phyloP scores from a whole-genome alignment of 306 rosid species.

The Clitoria ternatea region DNA sequence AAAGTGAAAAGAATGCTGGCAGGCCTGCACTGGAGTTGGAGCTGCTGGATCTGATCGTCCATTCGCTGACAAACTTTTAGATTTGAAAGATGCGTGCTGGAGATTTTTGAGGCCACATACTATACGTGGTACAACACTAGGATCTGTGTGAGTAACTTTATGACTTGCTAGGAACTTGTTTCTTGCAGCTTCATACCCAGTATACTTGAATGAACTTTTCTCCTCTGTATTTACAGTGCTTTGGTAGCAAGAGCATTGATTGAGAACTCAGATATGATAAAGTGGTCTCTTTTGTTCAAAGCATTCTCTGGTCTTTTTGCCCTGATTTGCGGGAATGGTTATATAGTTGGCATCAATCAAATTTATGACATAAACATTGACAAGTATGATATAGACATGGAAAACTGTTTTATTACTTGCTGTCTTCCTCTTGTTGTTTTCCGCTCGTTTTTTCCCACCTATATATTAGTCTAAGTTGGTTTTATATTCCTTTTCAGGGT shows the following conservation, averaged over 20 bases:
- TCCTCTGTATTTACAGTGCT: constrained; percentile 56
- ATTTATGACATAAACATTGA: constrained; percentile 88
- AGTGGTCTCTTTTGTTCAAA: constrained; percentile 86
- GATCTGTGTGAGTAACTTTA: constrained; percentile 66
- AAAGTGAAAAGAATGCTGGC: constrained; percentile 37
- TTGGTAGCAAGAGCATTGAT: constrained; percentile 88
- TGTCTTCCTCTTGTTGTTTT: background rate
- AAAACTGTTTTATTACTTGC: background rate
- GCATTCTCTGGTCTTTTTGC: constrained; percentile 91
- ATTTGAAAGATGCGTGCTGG: constrained; percentile 92
- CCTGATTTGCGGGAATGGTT: constrained; percentile 89
- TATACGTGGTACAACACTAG: constrained; percentile 83
- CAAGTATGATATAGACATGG: constrained; percentile 56
- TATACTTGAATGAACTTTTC: constrained; percentile 15
- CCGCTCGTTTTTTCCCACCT: too few species aligned
- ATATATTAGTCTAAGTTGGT: constrained; percentile 17
- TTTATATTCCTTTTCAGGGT: constrained; percentile 63
- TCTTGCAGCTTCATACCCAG: background rate
- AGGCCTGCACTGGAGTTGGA: constrained; percentile 84
- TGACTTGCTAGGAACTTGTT: background rate
- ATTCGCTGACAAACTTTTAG: constrained; percentile 48
- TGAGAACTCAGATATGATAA: constrained; percentile 83
- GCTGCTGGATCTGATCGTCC: constrained; percentile 73
- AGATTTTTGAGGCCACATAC: constrained; percentile 97
- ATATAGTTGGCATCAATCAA: constrained; percentile 97